Percentiles rank a stretch among this genome's conserved stretches.
phyloP scores from a whole-genome alignment of 2,329 filamentous ascomycete genomes.

The Remersonia thermophila region DNA sequence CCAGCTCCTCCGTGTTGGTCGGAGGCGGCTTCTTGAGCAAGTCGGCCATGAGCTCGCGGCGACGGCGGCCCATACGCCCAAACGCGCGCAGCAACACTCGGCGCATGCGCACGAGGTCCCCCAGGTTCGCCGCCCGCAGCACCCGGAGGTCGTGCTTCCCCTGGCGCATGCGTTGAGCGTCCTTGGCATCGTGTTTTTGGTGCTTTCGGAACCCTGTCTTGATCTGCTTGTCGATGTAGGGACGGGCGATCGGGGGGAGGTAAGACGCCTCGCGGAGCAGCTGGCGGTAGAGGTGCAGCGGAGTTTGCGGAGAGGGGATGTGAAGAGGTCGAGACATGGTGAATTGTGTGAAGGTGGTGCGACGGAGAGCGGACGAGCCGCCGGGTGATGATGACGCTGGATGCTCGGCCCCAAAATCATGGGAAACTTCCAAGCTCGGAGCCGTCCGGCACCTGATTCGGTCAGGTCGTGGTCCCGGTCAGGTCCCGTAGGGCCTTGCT shows the following conservation, averaged over 20 bases:
- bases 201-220: slow-evolving; percentile 34
- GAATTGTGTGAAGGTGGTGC: too few relatives aligned
- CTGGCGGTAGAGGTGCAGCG: slow-evolving; percentile 42
- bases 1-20: slow-evolving; percentile 29
- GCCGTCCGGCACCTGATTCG: too few relatives aligned
- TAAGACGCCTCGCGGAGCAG: slow-evolving; percentile 50
- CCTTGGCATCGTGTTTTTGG: slow-evolving; percentile 18
- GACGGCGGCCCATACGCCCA: slow-evolving; percentile 39
- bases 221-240: slow-evolving; percentile 32
- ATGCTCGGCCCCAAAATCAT: too few relatives aligned
- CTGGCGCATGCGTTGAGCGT: slow-evolving; percentile 23
- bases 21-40: slow-evolving; percentile 28
- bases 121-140: slow-evolving; percentile 41
- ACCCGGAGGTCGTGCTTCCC: slow-evolving; percentile 26
- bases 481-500: too few relatives aligned
- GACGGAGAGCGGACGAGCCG: too few relatives aligned
- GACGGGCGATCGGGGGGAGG: slow-evolving; percentile 39
- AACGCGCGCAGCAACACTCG: slow-evolving; percentile 37
- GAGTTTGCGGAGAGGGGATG: slow-evolving; percentile 15
- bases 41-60: slow-evolving; percentile 33
- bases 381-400: too few relatives aligned
- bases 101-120: slow-evolving; percentile 34
- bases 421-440: too few relatives aligned
- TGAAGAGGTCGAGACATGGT: slow-evolving; percentile 26
- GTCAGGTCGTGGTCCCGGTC: too few relatives aligned